A percentile compares a stretch with the other conserved stretches of the same genome.
Evolutionary conservation across 148 eudicot species (phyloP).

Genomic region (Diospyros kaki): DNA sequence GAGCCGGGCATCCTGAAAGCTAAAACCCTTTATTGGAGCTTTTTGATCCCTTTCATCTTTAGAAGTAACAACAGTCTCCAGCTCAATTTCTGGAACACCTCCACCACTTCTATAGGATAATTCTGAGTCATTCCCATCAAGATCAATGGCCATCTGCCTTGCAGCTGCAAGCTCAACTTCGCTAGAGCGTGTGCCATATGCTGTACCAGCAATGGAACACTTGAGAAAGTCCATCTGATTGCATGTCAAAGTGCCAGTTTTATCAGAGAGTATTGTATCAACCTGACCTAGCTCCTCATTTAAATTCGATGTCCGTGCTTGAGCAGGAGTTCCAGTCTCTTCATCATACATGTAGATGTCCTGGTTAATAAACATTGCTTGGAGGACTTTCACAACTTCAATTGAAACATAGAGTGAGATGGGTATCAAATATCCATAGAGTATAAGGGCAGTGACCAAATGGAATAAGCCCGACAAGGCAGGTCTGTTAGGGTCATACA

Average conservation of each 20-base stretch:
- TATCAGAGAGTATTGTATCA: slow-evolving; percentile 94
- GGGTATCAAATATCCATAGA: slow-evolving; percentile 90
- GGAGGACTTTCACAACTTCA: slow-evolving; percentile 92
- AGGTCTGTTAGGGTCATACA: slow-evolving; percentile 52
- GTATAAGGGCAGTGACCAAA: slow-evolving; percentile 79
- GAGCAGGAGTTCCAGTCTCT: slow-evolving; percentile 84
- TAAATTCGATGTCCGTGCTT: slow-evolving; percentile 86
- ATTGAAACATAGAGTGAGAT: slow-evolving; percentile 93
- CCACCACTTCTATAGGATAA: background rate
- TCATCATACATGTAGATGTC: slow-evolving; percentile 85
- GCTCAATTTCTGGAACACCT: slow-evolving; percentile 46
- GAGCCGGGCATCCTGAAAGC: slow-evolving; percentile 77
- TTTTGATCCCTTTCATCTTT: slow-evolving; percentile 45
- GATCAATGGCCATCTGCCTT: slow-evolving; percentile 74
- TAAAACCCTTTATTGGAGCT: slow-evolving; percentile 61
- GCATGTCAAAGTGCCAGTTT: slow-evolving; percentile 96
- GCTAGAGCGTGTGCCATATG: slow-evolving; percentile 71
- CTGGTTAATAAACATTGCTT: slow-evolving; percentile 79
- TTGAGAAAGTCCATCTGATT: slow-evolving; percentile 96
- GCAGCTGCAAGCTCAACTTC: slow-evolving; percentile 95
- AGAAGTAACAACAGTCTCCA: slow-evolving; percentile 64
- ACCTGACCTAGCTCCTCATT: slow-evolving; percentile 96
- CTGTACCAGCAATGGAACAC: slow-evolving; percentile 81
- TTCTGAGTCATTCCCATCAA: slow-evolving; percentile 40
- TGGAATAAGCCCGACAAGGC: slow-evolving; percentile 60